phyloP scores from a whole-genome alignment of 345 rosid species.

The Linum tenue region DNA sequence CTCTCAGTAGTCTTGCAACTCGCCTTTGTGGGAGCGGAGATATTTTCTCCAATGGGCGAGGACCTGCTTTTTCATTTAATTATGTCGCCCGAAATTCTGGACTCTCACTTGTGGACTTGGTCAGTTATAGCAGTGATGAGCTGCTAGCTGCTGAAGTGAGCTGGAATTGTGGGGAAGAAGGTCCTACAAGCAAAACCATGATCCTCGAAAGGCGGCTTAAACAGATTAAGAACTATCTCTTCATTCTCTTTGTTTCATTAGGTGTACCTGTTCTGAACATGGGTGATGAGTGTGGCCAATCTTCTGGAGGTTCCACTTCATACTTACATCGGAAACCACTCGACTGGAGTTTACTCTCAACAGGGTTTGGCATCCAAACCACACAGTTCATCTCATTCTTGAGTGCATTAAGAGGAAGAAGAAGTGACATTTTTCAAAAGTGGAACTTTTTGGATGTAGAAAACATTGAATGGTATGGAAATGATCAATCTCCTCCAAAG shows the following conservation, averaged over 20 bases:
- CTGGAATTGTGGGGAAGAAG: conserved; percentile 97
- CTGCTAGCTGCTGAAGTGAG: conserved; percentile 53
- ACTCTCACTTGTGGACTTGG: conserved; percentile 76
- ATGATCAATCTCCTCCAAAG: conserved; percentile 50
- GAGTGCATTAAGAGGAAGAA: conserved; percentile 47
- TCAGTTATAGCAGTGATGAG: conserved; percentile 55
- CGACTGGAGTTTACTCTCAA: conserved; percentile 55
- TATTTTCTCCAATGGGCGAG: conserved; percentile 66
- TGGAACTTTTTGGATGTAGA: conserved; percentile 52
- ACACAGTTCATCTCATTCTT: conserved; percentile 65
- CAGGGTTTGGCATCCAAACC: conserved; percentile 60
- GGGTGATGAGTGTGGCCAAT: conserved; percentile 95
- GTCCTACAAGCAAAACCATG: conserved; percentile 54
- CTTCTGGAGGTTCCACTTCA: conserved; percentile 61
- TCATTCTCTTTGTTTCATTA: conserved; percentile 56
- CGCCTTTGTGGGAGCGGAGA: conserved; percentile 92
- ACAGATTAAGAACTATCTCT: conserved; percentile 76
- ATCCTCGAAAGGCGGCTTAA: conserved; percentile 79
- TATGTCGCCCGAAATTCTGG: conserved; percentile 64
- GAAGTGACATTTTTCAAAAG: conserved; percentile 63
- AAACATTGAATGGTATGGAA: conserved; percentile 72
- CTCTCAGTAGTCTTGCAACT: conserved; percentile 69
- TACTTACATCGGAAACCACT: conserved; percentile 41
- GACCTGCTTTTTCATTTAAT: conserved; percentile 82
- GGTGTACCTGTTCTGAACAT: conserved; percentile 83